Evolutionary conservation across 495 filamentous ascomycete genomes (phyloP).

Genomic region (Penicillium waksmanii): DNA sequence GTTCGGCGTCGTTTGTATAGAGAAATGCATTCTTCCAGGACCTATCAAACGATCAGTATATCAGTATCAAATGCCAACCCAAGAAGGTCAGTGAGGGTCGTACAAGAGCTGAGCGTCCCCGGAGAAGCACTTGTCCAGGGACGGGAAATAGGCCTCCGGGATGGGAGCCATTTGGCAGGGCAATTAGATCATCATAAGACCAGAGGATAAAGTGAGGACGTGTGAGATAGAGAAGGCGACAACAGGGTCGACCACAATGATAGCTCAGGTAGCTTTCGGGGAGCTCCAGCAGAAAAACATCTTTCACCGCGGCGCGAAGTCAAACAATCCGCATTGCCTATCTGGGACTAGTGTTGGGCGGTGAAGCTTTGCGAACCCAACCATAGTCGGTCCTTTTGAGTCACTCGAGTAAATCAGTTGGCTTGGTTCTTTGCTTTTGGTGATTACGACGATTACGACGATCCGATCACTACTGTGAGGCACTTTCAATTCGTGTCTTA

Average conservation of each 20-base stretch:
- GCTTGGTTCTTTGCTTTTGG: constrained; percentile 11
- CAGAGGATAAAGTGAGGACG: constrained; percentile 14
- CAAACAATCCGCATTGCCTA: constrained; percentile 46
- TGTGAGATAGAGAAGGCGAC: constrained; percentile 1
- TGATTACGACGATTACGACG: neutral
- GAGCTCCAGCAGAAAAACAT: constrained; percentile 32
- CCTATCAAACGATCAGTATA: constrained; percentile 44
- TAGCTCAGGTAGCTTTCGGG: constrained; percentile 18
- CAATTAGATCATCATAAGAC: constrained; percentile 58
- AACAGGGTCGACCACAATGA: constrained; percentile 2
- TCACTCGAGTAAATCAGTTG: constrained; percentile 8
- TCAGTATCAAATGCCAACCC: constrained; percentile 19
- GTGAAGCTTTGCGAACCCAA: constrained; percentile 27
- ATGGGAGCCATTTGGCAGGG: constrained; percentile 69
- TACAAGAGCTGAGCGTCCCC: constrained; percentile 63
- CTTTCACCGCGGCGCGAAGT: constrained; percentile 27
- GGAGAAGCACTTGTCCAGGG: constrained; percentile 64
- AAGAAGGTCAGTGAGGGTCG: constrained; percentile 22
- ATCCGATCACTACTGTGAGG: too few species aligned
- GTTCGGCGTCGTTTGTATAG: constrained; percentile 59
- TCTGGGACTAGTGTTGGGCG: constrained; percentile 43
- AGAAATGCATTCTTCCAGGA: constrained; percentile 78
- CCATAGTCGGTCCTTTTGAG: constrained; percentile 16
- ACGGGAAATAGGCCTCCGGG: constrained; percentile 62
- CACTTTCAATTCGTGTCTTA: neutral